These are phyloP conservation scores for Oemleria cerasiformis DNA, from an alignment of 306 rosid genomes.

Conservation along the genomic window DNA sequence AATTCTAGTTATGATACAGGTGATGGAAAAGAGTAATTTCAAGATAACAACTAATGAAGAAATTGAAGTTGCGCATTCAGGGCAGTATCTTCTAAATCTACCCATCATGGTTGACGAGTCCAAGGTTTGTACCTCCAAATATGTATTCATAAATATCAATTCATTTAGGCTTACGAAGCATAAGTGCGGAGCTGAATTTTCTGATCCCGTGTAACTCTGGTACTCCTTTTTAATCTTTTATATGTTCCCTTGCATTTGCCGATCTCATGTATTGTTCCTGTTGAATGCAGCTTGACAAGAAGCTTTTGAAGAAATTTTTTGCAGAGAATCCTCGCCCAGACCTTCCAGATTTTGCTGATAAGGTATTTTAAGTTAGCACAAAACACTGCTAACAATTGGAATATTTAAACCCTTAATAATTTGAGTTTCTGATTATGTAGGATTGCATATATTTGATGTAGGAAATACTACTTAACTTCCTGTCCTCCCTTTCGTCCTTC, in stretches of 20 bases:
- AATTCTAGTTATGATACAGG: slow-evolving; percentile 33
- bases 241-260: slow-evolving; percentile 23
- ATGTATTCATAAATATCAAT: background rate
- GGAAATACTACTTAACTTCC: background rate
- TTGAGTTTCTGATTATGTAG: background rate
- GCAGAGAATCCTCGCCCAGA: slow-evolving; percentile 48
- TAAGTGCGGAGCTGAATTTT: background rate
- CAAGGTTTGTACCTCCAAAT: slow-evolving; percentile 52
- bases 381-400: background rate
- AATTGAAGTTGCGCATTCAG: slow-evolving; percentile 79
- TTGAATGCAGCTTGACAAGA: slow-evolving; percentile 79
- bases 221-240: slow-evolving; percentile 10
- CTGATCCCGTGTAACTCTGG: background rate
- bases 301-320: slow-evolving; percentile 67
- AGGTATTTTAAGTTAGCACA: slow-evolving; percentile 46
- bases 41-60: slow-evolving; percentile 73
- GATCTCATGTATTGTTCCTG: slow-evolving; percentile 16
- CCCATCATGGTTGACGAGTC: slow-evolving; percentile 87
- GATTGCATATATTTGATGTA: background rate
- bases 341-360: slow-evolving; percentile 82
- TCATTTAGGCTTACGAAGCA: background rate
- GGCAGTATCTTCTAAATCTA: slow-evolving; percentile 94
- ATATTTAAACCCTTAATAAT: background rate
- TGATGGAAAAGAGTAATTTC: slow-evolving; percentile 96
- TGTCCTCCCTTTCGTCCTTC: background rate